These are phyloP conservation scores for Irpex sp. DNA, from an alignment of 1,284 basidiomycete genomes.

Conservation along the genomic window DNA sequence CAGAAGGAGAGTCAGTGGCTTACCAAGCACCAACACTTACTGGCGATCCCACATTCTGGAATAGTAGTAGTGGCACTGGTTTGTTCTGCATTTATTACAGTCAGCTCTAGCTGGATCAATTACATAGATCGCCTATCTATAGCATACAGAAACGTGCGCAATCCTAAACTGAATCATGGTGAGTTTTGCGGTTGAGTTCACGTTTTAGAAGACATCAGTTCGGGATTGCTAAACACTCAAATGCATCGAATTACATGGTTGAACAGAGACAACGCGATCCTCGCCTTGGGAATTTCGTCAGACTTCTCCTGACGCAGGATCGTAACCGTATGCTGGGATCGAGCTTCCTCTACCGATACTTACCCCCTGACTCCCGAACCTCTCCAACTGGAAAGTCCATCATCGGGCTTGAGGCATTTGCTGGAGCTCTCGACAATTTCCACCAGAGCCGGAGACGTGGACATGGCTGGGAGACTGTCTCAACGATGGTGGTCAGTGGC, in stretches of 20 bases:
- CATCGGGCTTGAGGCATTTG: not conserved
- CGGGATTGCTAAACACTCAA: not conserved
- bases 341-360: not conserved
- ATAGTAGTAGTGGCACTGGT: slow-evolving; percentile 30
- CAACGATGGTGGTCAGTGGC: no score
- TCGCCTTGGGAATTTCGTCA: slow-evolving; percentile 16
- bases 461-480: not conserved
- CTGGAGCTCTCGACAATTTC: not conserved
- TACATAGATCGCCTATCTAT: slow-evolving; percentile 21
- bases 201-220: not conserved
- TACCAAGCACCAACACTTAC: no score
- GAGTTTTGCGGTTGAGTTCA: not conserved
- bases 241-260: slow-evolving; percentile 6
- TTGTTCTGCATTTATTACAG: slow-evolving; percentile 18
- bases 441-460: not conserved
- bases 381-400: not conserved
- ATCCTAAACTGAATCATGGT: slow-evolving; percentile 19
- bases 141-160: slow-evolving; percentile 27
- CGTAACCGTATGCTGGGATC: not conserved
- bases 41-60: slow-evolving; percentile 5
- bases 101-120: not conserved
- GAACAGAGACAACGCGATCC: slow-evolving; percentile 12
- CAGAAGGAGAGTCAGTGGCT: no score
- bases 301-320: slow-evolving; percentile 13
- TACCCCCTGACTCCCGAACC: not conserved